These are phyloP conservation scores for Clavispora santaluciae DNA, from an alignment of 805 yeast species.

Conservation along the genomic window DNA sequence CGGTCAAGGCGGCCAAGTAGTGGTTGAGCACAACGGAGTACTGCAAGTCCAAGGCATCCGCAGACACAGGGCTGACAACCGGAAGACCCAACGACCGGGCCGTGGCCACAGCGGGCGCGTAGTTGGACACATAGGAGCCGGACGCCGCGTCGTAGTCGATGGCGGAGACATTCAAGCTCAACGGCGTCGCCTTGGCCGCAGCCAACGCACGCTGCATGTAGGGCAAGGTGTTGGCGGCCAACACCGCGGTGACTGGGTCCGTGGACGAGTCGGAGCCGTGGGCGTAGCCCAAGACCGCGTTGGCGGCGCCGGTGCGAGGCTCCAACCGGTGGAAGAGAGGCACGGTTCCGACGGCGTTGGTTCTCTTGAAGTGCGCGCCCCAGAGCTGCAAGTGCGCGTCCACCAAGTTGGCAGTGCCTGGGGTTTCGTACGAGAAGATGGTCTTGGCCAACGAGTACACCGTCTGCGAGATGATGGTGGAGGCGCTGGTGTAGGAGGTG, in stretches of 20 bases:
- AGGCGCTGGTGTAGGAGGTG: constrained; percentile 49
- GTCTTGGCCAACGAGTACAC: constrained; percentile 47
- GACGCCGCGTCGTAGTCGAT: constrained; percentile 58
- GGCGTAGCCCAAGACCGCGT: constrained; percentile 68
- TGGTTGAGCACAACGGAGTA: constrained; percentile 60
- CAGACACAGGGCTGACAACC: constrained; percentile 60
- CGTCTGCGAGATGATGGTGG: constrained; percentile 50
- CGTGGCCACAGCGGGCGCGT: constrained; percentile 52
- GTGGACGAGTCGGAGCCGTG: constrained; percentile 1
- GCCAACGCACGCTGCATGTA: constrained; percentile 62
- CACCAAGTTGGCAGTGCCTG: constrained; percentile 55
- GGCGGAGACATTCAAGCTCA: constrained; percentile 72
- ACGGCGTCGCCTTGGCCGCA: constrained; percentile 39
- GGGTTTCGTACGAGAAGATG: constrained; percentile 66
- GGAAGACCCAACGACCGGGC: constrained; percentile 64
- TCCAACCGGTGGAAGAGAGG: constrained; percentile 62
- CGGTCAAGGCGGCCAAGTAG: constrained; percentile 47
- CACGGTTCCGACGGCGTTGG: constrained; percentile 50
- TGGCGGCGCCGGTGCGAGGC: constrained; percentile 80
- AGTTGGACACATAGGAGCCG: constrained; percentile 57
- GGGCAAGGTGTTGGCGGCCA: constrained; percentile 64
- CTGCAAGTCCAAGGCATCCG: constrained; percentile 56
- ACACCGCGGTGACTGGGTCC: constrained; percentile 44
- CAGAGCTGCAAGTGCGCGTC: constrained; percentile 60
- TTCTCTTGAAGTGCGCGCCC: constrained; percentile 45